Evolutionary conservation across 148 eudicot species (phyloP).

Genomic region (Fagopyrum esculentum): DNA sequence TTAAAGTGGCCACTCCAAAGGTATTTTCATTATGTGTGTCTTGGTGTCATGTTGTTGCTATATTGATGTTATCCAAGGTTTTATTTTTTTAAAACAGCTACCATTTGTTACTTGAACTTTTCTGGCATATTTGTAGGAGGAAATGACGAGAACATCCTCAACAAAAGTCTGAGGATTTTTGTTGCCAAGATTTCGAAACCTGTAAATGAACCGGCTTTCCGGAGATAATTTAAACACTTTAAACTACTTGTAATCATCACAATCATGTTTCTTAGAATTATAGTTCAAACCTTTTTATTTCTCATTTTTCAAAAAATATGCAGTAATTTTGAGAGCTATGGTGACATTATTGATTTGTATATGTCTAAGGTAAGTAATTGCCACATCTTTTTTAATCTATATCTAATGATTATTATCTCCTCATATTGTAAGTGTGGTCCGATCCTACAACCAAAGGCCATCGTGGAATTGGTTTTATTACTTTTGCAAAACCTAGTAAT

Average conservation of each 20-base stretch:
- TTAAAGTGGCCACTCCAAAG: conserved; percentile 66
- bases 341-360: conserved; percentile 86
- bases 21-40: conserved; percentile 9
- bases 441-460: conserved; percentile 86
- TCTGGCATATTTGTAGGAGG: conserved; percentile 45
- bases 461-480: conserved; percentile 97
- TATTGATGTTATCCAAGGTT: no score
- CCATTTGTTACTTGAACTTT: neutral
- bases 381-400: neutral
- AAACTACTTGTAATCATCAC: neutral
- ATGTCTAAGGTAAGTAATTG: conserved; percentile 75
- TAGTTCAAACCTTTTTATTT: neutral
- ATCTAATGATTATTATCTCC: neutral
- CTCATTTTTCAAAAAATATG: conserved; percentile 11
- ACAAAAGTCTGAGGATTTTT: conserved; percentile 90
- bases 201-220: conserved; percentile 66
- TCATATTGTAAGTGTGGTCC: conserved; percentile 17
- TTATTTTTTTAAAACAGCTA: no score
- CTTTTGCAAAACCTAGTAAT: conserved; percentile 79
- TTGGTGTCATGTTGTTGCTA: neutral
- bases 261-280: neutral
- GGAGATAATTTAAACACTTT: conserved; percentile 39
- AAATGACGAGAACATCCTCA: conserved; percentile 71
- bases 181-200: conserved; percentile 88
- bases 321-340: conserved; percentile 95